Evolutionary conservation across 108 stramenopile genomes (phyloP).

Genomic region (Skeletonema marinoi): DNA sequence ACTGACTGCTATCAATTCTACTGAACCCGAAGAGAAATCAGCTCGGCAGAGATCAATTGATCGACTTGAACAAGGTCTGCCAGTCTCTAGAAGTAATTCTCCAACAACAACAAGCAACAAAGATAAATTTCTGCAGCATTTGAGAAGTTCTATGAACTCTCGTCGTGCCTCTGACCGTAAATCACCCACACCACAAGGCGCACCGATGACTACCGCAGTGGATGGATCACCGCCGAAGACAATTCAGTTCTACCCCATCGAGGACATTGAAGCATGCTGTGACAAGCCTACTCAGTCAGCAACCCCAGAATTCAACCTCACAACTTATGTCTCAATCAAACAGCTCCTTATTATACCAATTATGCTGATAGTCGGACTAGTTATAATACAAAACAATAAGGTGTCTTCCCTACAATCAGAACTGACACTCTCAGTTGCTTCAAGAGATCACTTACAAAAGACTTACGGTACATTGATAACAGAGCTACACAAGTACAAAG

Average conservation of each 20-base stretch:
- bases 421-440: neutral
- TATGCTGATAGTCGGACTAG: neutral
- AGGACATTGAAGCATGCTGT: constrained; percentile 1
- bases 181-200: neutral
- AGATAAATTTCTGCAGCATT: neutral
- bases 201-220: neutral
- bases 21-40: neutral
- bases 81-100: neutral
- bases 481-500: neutral
- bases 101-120: neutral
- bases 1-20: neutral
- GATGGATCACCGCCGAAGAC: neutral
- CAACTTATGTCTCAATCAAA: neutral
- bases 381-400: neutral
- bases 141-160: neutral
- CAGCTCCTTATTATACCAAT: neutral
- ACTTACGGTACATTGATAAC: neutral
- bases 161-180: neutral
- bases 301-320: neutral
- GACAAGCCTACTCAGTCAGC: neutral
- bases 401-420: neutral
- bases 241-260: neutral
- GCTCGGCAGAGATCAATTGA: neutral
- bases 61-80: neutral
- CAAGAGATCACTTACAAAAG: constrained; percentile 3